Evolutionary conservation across 495 filamentous ascomycete genomes (phyloP), one percentile per base, ranked within the genome.

Genomic region (Tuber microsphaerosporum): DNA sequence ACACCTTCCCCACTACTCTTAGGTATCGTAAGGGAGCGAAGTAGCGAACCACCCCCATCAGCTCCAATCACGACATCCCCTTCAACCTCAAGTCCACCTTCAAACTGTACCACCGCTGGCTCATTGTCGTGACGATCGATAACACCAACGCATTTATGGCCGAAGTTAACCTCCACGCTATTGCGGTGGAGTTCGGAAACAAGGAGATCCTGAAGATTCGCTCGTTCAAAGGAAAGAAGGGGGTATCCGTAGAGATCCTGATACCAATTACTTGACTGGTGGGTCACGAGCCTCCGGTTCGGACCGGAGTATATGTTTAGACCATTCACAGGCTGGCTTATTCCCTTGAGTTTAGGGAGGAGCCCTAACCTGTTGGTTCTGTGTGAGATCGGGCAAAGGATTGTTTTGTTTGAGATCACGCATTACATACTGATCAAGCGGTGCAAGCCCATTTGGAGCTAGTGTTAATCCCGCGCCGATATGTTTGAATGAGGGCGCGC

Each of bases 391-490:
- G 20, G 42, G 20, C 9, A 20, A 51, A 51, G 19, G 19, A 51
- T 51, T 51, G 0, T n/a, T 51, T 51, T 51, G 5, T 51, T 22
- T 14, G 34, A 34, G 39, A 45, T 10, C 17, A 44, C 12, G 41
- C 2, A 41, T 34, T 42, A 46, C 72, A 42, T 69, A 72, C 71
- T 72, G 71, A 46, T 72, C 71, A 19, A 72, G 41, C 5, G 71
- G 48, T 39, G 26, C 31, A 46, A 72, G 71, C 26, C n/a, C 71
- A 34, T 72, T 72, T 34, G 61, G 72, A 17, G 34, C 61, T 9
- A 65, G 61, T 22, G 72, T 17, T n/a, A 74, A 56, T 45, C 48
- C 72, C 0, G 81, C 83, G 12, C 84, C 84, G 16, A 85, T 75
- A 71, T 83, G 82, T 16, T 80, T 71, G 43, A 80, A 75, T 4